Evolutionary conservation across 2,329 filamentous ascomycete species (phyloP).

Genomic region (Colletotrichum spinosum): DNA sequence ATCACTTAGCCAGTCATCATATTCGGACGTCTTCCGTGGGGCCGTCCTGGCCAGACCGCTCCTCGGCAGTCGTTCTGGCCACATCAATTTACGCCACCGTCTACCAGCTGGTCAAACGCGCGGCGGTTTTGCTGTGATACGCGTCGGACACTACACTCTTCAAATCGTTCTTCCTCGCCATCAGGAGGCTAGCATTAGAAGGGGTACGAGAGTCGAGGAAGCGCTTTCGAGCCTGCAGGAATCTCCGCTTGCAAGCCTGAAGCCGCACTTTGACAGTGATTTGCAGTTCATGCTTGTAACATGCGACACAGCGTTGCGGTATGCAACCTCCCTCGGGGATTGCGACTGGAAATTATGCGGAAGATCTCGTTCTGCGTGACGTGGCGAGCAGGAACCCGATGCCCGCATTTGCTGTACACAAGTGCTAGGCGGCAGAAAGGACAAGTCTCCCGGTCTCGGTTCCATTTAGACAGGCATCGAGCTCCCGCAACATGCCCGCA

Average conservation of each 20-base stretch:
- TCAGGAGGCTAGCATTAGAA: conserved; percentile 9
- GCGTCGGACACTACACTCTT: conserved; percentile 19
- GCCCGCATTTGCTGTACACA: conserved; percentile 44
- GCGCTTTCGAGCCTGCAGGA: conserved; percentile 16
- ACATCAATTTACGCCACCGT: not conserved
- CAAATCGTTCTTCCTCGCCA: conserved; percentile 24
- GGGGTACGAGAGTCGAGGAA: conserved; percentile 1
- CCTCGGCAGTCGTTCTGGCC: not conserved
- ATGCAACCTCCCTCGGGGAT: conserved; percentile 47
- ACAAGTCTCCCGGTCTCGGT: conserved; percentile 42
- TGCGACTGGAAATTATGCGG: conserved; percentile 45
- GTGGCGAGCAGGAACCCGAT: conserved; percentile 42
- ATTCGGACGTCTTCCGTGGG: conserved; percentile 3
- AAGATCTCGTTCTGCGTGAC: conserved; percentile 46
- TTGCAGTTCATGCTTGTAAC: conserved; percentile 18
- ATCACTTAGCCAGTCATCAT: not conserved
- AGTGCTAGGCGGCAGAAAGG: conserved; percentile 49
- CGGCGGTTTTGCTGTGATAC: not conserved
- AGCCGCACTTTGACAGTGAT: conserved; percentile 5
- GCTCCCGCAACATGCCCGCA: conserved; percentile 50
- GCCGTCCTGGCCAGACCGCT: conserved; percentile 3
- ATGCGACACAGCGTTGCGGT: conserved; percentile 40
- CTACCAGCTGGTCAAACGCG: conserved; percentile 10
- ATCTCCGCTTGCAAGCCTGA: conserved; percentile 15
- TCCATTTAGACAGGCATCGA: conserved; percentile 45